Evolutionary conservation across 83 land plant genomes (phyloP).

Genomic region (Picea engelmannii): DNA sequence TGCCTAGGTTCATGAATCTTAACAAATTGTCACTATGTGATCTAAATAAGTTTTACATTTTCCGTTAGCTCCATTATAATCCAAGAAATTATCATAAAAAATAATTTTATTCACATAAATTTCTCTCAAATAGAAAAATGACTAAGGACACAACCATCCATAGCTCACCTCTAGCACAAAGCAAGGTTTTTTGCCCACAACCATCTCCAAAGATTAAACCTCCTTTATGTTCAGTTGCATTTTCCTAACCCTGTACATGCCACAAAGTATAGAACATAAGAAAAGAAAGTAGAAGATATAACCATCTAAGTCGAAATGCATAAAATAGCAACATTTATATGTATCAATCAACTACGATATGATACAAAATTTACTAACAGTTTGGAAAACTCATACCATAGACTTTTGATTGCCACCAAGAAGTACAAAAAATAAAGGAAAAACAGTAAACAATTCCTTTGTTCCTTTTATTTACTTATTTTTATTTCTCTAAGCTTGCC

Average conservation of each 20-base stretch:
- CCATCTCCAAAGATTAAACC: constrained; percentile 13
- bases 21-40: not conserved
- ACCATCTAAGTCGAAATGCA: not conserved
- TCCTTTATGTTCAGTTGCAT: constrained; percentile 7
- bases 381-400: too few species aligned
- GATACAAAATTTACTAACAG: too few species aligned
- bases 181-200: not conserved
- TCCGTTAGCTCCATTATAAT: not conserved
- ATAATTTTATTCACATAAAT: not conserved
- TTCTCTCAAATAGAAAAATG: not conserved
- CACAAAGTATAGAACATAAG: not conserved
- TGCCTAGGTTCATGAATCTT: not conserved
- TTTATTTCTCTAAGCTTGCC: too few species aligned
- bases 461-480: too few species aligned
- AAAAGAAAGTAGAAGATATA: constrained; percentile 1
- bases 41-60: not conserved
- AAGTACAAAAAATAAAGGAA: too few species aligned
- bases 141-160: not conserved
- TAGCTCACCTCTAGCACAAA: constrained; percentile 12
- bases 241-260: not conserved
- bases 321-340: not conserved
- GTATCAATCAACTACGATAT: not conserved
- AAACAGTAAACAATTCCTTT: too few species aligned
- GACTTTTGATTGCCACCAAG: too few species aligned
- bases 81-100: not conserved